Evolutionary conservation across 83 land plant species (phyloP), one percentile per base, ranked within the genome.

Genomic region (Isoetes engelmannii): DNA sequence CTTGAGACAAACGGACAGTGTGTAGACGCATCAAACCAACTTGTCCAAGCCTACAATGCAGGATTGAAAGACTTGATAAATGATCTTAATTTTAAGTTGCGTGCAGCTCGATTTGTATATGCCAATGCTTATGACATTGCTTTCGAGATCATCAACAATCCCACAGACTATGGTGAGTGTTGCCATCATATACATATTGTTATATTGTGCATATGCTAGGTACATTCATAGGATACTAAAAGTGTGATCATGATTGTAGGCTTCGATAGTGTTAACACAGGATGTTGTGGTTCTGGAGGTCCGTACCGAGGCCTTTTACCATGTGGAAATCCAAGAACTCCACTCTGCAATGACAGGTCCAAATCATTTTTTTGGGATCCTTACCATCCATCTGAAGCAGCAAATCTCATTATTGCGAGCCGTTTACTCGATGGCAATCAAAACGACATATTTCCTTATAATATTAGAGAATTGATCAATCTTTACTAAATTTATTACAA

Each of bases 251-350:
- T 37, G 28, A 19, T 18, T 37, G 20, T 18, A 59, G 62, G 62
- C 1, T 59, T 59, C 19, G 62, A 12, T 1, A 59, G 28, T 37
- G 28, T 20, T 37, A 42, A 59, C 19, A 59, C 62, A 4, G 62
- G 28, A 8, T 59, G 62, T 37, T 59, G 62, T 18, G 62, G 62
- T 7, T 8, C 62, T 59, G 62, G 62, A 12, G 62, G 62, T 7
- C 62, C 62, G 1, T 59, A 59, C 4, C 18, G 62, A 18, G 62
- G 62, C 8, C 62, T 59, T 20, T 18, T 59, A 1, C 28, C 62
- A 12, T 59, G 62, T 18, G 37, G 37, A 28, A 28, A 28, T 28
- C 37, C 37, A 28, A 28, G 37, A 28, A 28, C 37, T 28, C 37
- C 37, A 28, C 37, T 28, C 2, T 28, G 37, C 37, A 2, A 28